Base-by-base conservation (phyloP, 2,329 filamentous ascomycete species). In the Fusarium sp. region DNA sequence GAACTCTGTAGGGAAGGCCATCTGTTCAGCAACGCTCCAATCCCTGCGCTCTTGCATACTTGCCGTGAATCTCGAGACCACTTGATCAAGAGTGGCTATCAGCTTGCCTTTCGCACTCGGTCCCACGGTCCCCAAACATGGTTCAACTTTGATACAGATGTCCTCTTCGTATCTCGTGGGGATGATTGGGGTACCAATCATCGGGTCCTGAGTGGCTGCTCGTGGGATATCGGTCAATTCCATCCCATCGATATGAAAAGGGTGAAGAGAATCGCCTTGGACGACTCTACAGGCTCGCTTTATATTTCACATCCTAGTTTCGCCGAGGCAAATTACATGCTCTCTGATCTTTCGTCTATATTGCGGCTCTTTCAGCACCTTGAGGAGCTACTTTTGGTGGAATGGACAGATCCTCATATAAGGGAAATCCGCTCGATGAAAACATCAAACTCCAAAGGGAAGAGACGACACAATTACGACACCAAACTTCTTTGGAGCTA, bases 251-350 rank as follows among this genome's bases (percentile, higher is more conserved):
- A 48, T 4, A 49, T 49, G 54, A 8, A 58, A 19, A 58, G 3
- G 3, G 31, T 58, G 31, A 57, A n/a, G 11, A 29, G 31, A 14
- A 1, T 57, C 4, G 41, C 55, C 15, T 48, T 57, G 55, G 55
- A 57, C 1, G 4, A n/a, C 1, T 48, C 55, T 1, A 35, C 55
- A 8, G 27, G 29, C 0, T 19, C 39, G 1, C 55, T 57, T 5
- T 48, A 48, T 7, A 19, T 57, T 9, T 3, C 31, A 4, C 29
- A 57, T 11, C 55, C 41, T 3, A 33, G 12, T 0, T 46, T 57
- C 2, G 4, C 2, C 3, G 11, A 27, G 3, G 7, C 8, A 0
- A 48, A 21, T 1, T 57, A 48, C 15, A 48, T 1, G 23, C 3
- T 48, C 4, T 6, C 19, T 2, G 41, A 60, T 4, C 1, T 25